A percentile compares a stretch with the other conserved stretches of the same genome.
Conservation (phyloP, 768 basidiomycete species). For the Leucocoprinus sp. region DNA sequence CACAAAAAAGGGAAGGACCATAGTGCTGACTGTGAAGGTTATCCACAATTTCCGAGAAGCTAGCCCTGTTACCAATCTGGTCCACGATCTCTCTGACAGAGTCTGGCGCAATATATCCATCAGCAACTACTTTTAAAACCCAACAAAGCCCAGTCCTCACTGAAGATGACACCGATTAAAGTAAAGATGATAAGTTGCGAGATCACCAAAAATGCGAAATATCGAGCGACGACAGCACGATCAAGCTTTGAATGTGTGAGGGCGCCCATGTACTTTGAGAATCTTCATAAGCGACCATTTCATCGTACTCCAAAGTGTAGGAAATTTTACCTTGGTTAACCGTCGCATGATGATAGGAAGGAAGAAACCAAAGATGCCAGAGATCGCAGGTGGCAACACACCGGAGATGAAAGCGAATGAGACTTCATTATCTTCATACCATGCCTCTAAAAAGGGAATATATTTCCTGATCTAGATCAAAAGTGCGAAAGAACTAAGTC, state of each 20-base stretch:
- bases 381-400: slow-evolving; percentile 86
- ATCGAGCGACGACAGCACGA: slow-evolving; percentile 85
- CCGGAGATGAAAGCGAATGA: slow-evolving; percentile 85
- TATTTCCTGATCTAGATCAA: no score
- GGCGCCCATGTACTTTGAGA: slow-evolving; percentile 54
- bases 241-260: slow-evolving; percentile 75
- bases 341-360: slow-evolving; percentile 89
- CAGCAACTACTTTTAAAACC: not conserved
- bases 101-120: slow-evolving; percentile 18
- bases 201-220: slow-evolving; percentile 90
- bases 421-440: slow-evolving; percentile 52
- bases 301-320: not conserved
- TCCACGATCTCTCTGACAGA: slow-evolving; percentile 37
- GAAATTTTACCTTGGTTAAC: slow-evolving; percentile 52
- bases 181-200: slow-evolving; percentile 94
- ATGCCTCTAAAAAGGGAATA: slow-evolving; percentile 66
- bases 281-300: slow-evolving; percentile 32
- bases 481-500: slow-evolving; percentile 28
- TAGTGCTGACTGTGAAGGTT: slow-evolving; percentile 35
- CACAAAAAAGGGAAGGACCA: not conserved
- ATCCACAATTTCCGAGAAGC: slow-evolving; percentile 37
- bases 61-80: slow-evolving; percentile 34
- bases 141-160: slow-evolving; percentile 33
- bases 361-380: slow-evolving; percentile 83
- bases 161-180: slow-evolving; percentile 81